Conservation (phyloP, 2,329 filamentous ascomycete species). For the Pseudogymnoascus sp. region DNA sequence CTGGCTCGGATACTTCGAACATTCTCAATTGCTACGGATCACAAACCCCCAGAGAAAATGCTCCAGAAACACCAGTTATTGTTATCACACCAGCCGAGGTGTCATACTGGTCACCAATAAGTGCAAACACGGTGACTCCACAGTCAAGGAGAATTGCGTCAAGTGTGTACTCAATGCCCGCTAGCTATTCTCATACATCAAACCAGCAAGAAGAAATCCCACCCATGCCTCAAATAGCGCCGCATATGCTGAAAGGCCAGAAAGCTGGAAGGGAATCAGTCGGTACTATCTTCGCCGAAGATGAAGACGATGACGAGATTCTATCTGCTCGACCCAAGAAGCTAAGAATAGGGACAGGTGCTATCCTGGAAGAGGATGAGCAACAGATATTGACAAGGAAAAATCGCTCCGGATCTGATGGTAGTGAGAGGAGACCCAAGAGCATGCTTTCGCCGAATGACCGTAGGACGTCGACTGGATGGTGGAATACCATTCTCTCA, state of each 20-base stretch:
- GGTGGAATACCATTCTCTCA: constrained; percentile 72
- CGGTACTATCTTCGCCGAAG: constrained; percentile 23
- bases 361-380: constrained; percentile 65
- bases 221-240: constrained; percentile 52
- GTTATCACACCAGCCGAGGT: constrained; percentile 43
- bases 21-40: constrained; percentile 21
- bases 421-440: neutral
- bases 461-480: constrained; percentile 54
- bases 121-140: constrained; percentile 13
- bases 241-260: constrained; percentile 25
- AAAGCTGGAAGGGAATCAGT: constrained; percentile 24
- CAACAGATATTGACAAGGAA: constrained; percentile 31
- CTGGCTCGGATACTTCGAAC: constrained; percentile 22
- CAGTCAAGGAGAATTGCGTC: constrained; percentile 17
- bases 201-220: constrained; percentile 37
- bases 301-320: constrained; percentile 15
- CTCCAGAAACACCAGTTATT: constrained; percentile 40
- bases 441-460: constrained; percentile 18
- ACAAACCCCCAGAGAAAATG: constrained; percentile 17
- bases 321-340: constrained; percentile 5
- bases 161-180: constrained; percentile 50
- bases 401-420: neutral
- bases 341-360: constrained; percentile 40
- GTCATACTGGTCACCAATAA: constrained; percentile 26
- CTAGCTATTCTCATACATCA: constrained; percentile 29